Evolutionary conservation across 2,329 filamentous ascomycete genomes (phyloP), one percentile per base, ranked within the genome.

Genomic region (Aspergillus udagawae): DNA sequence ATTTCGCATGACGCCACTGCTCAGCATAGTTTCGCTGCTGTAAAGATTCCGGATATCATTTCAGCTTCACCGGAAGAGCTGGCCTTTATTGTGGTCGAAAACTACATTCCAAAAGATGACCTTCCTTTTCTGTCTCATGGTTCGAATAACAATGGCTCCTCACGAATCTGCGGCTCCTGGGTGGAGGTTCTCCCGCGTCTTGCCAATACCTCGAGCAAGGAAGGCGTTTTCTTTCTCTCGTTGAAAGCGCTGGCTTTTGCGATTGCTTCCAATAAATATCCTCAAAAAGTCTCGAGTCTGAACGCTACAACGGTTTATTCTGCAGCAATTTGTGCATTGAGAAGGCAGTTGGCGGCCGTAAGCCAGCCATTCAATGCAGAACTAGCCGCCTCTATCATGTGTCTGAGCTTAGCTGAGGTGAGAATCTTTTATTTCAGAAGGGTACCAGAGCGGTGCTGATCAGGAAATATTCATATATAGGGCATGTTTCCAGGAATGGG

Each of bases 111-210:
- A 3, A 52, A 51, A 32, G 51, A 60, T 51, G 50, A 63, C 54
- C 12, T 61, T 23, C 50, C 55, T 17, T 55, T 51, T 32, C 23
- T 56, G 20, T 35, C 35, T 9, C 20, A 45, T 23, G 14, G 10
- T 35, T 41, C 54, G 12, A 45, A 58, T 29, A 49, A 38, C 42
- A 54, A 41, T 50, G 53, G 45, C 41, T 44, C n/a, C 28, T 53
- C 68, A 25, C 67, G 70, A 9, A 70, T 77, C 48, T 77, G 75
- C 54, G 76, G 75, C 7, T 65, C 72, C 0, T 79, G 76, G 76
- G 68, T 77, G 0, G 73, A 74, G 52, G 67, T 72, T 7, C 66
- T 78, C 5, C 75, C 74, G 1, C 57, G 63, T 0, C 63, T 78
- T 2, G 62, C 65, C 1, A 49, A 55, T 8, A 59, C 59, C 12